Evolutionary conservation across 495 filamentous ascomycete species (phyloP).

Genomic region (Cetradonia linearis): DNA sequence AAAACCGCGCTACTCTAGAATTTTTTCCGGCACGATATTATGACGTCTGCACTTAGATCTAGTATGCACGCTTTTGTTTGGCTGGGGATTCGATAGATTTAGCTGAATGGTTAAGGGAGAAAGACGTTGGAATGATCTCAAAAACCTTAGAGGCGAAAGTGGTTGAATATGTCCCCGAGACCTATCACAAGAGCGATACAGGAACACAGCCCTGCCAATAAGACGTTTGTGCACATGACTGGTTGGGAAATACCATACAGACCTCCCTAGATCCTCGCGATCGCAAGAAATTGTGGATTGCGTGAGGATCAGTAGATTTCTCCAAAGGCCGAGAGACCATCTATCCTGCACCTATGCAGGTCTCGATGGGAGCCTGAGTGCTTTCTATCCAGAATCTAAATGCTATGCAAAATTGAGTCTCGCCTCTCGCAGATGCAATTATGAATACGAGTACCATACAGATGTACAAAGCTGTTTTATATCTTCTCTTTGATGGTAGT

Average conservation of each 20-base stretch:
- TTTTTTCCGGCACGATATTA: too few species aligned
- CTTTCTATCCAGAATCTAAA: background rate
- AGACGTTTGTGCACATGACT: background rate
- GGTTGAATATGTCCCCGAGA: background rate
- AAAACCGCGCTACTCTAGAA: too few species aligned
- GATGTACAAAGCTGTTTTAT: slow-evolving; percentile 22
- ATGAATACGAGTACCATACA: background rate
- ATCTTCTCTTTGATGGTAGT: slow-evolving; percentile 39
- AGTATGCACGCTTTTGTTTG: background rate
- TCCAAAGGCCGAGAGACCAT: too few species aligned
- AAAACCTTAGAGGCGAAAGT: background rate
- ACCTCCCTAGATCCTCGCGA: background rate
- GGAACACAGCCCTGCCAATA: background rate
- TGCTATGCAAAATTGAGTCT: background rate
- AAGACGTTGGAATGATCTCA: background rate
- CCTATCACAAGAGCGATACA: background rate
- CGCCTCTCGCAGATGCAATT: background rate
- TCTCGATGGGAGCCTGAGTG: background rate
- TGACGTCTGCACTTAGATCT: background rate
- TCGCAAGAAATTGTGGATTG: background rate
- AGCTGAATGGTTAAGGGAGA: background rate
- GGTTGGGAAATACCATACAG: background rate
- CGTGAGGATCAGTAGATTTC: background rate
- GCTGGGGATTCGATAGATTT: too few species aligned
- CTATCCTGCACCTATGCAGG: background rate